Conservation (phyloP, 2,329 filamentous ascomycete species). For the Beauveria sp. region DNA sequence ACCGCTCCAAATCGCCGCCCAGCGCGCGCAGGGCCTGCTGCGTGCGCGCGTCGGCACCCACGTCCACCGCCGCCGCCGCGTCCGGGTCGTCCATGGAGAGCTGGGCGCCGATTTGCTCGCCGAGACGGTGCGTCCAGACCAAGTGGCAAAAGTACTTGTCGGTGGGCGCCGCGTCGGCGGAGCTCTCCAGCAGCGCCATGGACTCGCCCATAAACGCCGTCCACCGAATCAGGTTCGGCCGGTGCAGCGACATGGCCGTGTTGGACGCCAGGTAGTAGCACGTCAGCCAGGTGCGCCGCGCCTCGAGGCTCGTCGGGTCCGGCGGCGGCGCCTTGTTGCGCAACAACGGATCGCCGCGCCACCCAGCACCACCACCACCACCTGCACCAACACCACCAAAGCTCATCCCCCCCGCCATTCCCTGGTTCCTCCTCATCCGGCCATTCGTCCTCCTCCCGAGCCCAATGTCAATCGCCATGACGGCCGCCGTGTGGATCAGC, state of each 20-base stretch:
- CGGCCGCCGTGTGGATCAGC: conserved; percentile 69
- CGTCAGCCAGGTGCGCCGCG: conserved; percentile 49
- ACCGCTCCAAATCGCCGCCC: conserved; percentile 56
- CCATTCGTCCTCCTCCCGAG: conserved; percentile 43
- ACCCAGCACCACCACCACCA: conserved; percentile 15
- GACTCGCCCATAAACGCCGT: conserved; percentile 54
- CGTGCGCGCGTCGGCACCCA: conserved; percentile 51
- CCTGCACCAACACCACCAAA: background rate
- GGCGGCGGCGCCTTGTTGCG: conserved; percentile 32
- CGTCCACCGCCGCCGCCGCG: conserved; percentile 31
- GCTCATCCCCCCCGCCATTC: background rate
- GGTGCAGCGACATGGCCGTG: conserved; percentile 52
- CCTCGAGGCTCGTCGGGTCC: conserved; percentile 47
- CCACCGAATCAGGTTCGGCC: conserved; percentile 54
- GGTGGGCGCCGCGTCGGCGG: conserved; percentile 46
- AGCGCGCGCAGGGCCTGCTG: conserved; percentile 59
- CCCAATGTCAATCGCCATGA: conserved; percentile 79
- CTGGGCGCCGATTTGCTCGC: conserved; percentile 60
- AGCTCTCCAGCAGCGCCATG: conserved; percentile 45
- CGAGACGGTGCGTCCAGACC: conserved; percentile 52
- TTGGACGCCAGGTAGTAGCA: conserved; percentile 53
- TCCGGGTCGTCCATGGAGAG: conserved; percentile 60
- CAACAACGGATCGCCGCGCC: conserved; percentile 29
- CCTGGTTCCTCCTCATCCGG: conserved; percentile 9
- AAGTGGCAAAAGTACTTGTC: conserved; percentile 53